Conservation (phyloP, 1,284 basidiomycete species). For the Tilletia setariae region DNA sequence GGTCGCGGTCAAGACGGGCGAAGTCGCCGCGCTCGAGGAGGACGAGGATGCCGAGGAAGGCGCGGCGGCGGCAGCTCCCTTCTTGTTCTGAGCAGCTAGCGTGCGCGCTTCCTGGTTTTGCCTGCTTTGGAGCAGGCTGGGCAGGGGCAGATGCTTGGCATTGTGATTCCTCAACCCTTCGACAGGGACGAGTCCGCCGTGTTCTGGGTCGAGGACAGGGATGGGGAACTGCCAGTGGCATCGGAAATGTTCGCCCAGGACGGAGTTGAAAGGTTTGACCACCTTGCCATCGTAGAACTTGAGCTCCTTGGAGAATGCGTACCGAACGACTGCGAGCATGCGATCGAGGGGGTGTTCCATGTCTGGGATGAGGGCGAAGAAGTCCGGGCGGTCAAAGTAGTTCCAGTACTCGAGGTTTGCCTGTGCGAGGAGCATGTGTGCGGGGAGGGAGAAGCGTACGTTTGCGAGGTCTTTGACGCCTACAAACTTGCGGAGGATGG, state of each 20-base stretch:
- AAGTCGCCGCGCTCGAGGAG: neutral
- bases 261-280: conserved; percentile 16
- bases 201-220: neutral
- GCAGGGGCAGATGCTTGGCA: neutral
- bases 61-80: neutral
- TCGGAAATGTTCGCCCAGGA: conserved; percentile 17
- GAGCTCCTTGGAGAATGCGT: conserved; percentile 14
- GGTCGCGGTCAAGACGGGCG: too few species aligned
- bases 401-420: conserved; percentile 11
- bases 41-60: neutral
- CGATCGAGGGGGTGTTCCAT: conserved; percentile 15
- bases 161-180: neutral
- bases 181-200: conserved; percentile 1
- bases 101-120: neutral
- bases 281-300: neutral
- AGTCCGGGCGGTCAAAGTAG: conserved; percentile 14
- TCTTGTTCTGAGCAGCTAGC: neutral
- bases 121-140: neutral
- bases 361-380: conserved; percentile 10
- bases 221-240: conserved; percentile 14
- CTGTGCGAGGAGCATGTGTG: neutral
- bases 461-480: conserved; percentile 12
- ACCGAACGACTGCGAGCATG: conserved; percentile 17
- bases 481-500: conserved; percentile 2
- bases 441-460: neutral